Evolutionary conservation across 805 yeast genomes (phyloP), one percentile per base, ranked within the genome.

Genomic region (Candida argentea): DNA sequence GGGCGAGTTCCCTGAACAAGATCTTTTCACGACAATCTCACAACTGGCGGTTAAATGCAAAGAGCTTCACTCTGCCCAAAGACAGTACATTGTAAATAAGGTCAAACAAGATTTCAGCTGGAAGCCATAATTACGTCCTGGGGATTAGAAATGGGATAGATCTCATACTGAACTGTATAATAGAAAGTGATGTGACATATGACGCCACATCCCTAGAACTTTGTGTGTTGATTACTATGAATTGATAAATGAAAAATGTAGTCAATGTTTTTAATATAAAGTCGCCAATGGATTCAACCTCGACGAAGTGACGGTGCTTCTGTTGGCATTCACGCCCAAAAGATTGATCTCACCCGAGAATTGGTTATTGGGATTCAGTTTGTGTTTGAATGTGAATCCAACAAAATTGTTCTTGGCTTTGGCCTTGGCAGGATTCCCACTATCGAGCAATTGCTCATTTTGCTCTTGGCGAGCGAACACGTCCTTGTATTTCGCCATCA

Each of bases 401-500:
- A 89, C 84, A 50, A 91, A 82, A 44, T 79, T 78, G 32, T 44
- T 51, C 32, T 48, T 44, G 25, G 42, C 48, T 13, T 30, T 27
- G 31, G 82, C 77, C 35, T 70, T 69, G 18, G 70, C 74, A 14
- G 75, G 36, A 14, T 38, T 39, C 19, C 37, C 31, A 19, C 70
- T 62, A 28, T 79, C 87, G 19, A 91, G 80, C 47, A 87, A 56
- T 37, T 67, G 75, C 50, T 87, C 95, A 44, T 83, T 78, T 37
- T 81, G 83, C 16, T 72, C 83, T 44, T 85, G 85, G 57, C 94
- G 81, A 38, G 89, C 93, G 65, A 91, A 77, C 9, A 91, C 98
- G 46, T 91, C 98, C 45, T 91, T 89, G 60, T 91, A 91, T 53
- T 91, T 87, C 36, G 89, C 91, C 97, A 91, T 86, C 52, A 89